These are phyloP conservation scores for Thraustochytrium sp. DNA, from an alignment of 352 stramenopile species.

Conservation along the genomic window DNA sequence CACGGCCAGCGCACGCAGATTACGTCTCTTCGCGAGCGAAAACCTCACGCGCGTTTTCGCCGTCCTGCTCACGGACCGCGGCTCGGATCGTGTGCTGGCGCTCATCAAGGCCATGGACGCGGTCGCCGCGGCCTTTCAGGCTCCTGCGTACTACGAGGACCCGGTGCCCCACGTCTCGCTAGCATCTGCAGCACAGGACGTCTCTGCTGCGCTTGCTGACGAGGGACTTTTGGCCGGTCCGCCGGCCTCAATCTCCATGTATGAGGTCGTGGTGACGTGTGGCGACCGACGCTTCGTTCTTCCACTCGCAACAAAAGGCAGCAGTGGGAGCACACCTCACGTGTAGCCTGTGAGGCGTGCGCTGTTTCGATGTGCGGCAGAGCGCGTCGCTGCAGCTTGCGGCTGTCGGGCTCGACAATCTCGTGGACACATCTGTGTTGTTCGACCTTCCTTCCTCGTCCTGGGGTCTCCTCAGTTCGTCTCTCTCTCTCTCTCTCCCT, in stretches of 20 bases:
- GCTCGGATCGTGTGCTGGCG: neutral
- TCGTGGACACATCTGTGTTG: too few species aligned
- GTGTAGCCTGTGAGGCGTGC: too few species aligned
- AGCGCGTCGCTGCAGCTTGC: too few species aligned
- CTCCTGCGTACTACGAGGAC: neutral
- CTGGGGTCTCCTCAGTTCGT: too few species aligned
- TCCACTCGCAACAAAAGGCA: neutral
- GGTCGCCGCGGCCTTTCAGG: neutral
- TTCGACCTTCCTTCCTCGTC: too few species aligned
- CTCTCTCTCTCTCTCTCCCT: too few species aligned
- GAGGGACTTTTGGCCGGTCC: neutral
- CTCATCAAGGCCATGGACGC: neutral
- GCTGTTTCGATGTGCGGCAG: too few species aligned
- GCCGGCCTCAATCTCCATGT: neutral
- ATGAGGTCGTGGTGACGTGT: neutral
- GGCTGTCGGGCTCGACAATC: too few species aligned
- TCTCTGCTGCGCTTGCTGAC: neutral
- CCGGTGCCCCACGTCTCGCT: constrained; percentile 21
- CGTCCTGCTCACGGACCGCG: neutral
- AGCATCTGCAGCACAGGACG: neutral
- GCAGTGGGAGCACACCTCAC: neutral
- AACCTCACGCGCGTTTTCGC: constrained; percentile 28
- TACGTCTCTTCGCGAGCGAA: constrained; percentile 5
- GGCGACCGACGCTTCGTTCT: neutral
- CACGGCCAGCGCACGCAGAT: neutral